Base-by-base conservation (phyloP, 176 grass and related monocot genomes). In the Bromus sterilis region DNA sequence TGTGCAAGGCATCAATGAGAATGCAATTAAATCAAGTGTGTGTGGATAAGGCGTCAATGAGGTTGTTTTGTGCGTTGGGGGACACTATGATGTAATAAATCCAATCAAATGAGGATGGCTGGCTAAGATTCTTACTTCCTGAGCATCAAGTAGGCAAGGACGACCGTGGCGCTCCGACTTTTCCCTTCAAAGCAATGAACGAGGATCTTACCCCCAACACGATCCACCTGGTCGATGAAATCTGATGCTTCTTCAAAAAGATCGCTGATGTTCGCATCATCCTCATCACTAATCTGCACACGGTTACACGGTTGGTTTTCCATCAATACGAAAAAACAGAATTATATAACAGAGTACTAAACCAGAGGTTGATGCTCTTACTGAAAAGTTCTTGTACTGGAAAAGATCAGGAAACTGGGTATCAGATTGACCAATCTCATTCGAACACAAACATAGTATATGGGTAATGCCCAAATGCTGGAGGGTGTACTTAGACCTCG, bases 371-470 rank as follows among this genome's bases (percentile, higher is more conserved):
- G 66, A 81, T 49, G 78, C 64, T 76, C 90, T 86, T 95, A 93
- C 95, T 56, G 92, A 99, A 56, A 99, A 95, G 89, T 99, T 95
- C 81, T 91, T 93, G 87, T 99, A 99, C 67, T 93, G 71, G 66
- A 99, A 99, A 90, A 93, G 82, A 74, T 91, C 86, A 56, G 84
- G 96, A 86, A 88, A 99, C 32, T 99, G 96, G 56, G 96, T 93
- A 99, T 95, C 93, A 14, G 96, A 99, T 88, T 95, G 96, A 60
- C 96, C 96, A 85, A 95, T 95, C 89, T 99, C 96, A 86, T 99
- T 98, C 1, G 93, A 95, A 90, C 96, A 98, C 82, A 99, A 88
- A 70, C 96, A 95, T 39, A 99, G 85, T 93, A 99, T 86, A 85
- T 99, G 90, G 39, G 93, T 95, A 63, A 99, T 93, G 71, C 93